Base-by-base conservation (phyloP, 768 basidiomycete genomes). In the Trichaptum fuscoviolaceum region DNA sequence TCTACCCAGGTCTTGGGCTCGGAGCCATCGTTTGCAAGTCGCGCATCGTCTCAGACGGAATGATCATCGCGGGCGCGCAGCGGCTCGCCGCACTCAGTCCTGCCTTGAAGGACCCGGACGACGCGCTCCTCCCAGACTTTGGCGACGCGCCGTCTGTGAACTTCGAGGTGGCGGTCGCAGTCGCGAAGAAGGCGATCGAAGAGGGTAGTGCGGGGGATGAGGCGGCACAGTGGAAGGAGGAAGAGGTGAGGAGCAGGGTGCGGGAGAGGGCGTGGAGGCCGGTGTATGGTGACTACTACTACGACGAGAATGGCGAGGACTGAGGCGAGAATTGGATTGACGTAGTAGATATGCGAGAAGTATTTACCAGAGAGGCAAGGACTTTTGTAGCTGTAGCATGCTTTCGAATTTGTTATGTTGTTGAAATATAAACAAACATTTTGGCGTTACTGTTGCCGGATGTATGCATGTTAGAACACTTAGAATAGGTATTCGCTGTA, bases 1-100 rank as follows among this genome's bases (percentile, higher is more conserved):
- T 95, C 63, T 95, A 93, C 75, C 93, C 93, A 2, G 94, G 92
- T 26, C 83, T 95, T 35, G 93, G 92, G 7, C 87, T 92, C 67
- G 93, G 93, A 36, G 83, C 91, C 52, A 87, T 95, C 71, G 78
- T 93, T 26, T 79, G 86, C 10, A 79, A 87, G 67, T 86, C 91
- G 0, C 80, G 83, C 6, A 76, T 73, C 8, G 81, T 96, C 70
- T 88, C 91, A 0, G 91, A 94, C 75, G 84, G 82, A n/a, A 95
- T 96, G 94, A 90, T 96, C 74, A 87, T 93, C 57, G 90, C 90
- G 1, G 93, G 91, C 9, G 87, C 92, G 0, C 82, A 80, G 27
- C 84, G 87, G 15, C 87, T 96, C 42, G 91, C 93, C 0, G 79
- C 85, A 8, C 84, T 95, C 58, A 87, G 92, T 0, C 93, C 93